A percentile compares a stretch with the other conserved stretches of the same genome.
phyloP scores from a whole-genome alignment of 177 flowering plant genomes.

The Tripterygium wilfordii region DNA sequence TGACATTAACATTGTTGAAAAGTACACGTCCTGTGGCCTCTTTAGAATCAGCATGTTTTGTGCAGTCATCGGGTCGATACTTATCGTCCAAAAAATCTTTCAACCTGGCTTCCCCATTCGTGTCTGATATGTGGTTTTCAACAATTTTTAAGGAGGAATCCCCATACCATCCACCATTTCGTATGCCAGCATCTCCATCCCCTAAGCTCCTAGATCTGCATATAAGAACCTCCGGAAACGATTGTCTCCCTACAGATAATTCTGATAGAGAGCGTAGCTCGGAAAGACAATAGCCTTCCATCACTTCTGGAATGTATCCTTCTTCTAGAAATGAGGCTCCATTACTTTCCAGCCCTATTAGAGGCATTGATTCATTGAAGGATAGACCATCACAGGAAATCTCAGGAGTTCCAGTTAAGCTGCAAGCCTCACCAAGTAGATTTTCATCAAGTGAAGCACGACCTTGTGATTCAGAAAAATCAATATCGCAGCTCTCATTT shows the following conservation, averaged over 20 bases:
- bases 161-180: constrained; percentile 70
- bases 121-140: constrained; percentile 65
- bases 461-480: constrained; percentile 21
- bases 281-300: constrained; percentile 73
- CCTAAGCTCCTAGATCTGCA: constrained; percentile 17
- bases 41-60: constrained; percentile 20
- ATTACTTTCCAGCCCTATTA: constrained; percentile 22
- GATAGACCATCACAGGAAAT: constrained; percentile 14
- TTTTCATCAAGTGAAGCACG: constrained; percentile 21
- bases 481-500: constrained; percentile 17
- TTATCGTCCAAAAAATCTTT: constrained; percentile 20
- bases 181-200: constrained; percentile 21
- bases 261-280: constrained; percentile 49
- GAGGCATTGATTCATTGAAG: constrained; percentile 20
- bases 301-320: constrained; percentile 44
- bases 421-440: constrained; percentile 23
- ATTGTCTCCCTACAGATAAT: constrained; percentile 20
- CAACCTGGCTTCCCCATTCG: constrained; percentile 10
- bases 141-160: constrained; percentile 46
- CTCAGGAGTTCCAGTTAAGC: constrained; percentile 18
- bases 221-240: constrained; percentile 13
- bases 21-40: constrained; percentile 46
- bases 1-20: constrained; percentile 53
- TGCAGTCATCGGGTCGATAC: constrained; percentile 15
- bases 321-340: constrained; percentile 27